A percentile compares a stretch with the other conserved stretches of the same genome.
Conservation (phyloP, 2,329 filamentous ascomycete genomes). For the Fusarium neocosmosporiellum region DNA sequence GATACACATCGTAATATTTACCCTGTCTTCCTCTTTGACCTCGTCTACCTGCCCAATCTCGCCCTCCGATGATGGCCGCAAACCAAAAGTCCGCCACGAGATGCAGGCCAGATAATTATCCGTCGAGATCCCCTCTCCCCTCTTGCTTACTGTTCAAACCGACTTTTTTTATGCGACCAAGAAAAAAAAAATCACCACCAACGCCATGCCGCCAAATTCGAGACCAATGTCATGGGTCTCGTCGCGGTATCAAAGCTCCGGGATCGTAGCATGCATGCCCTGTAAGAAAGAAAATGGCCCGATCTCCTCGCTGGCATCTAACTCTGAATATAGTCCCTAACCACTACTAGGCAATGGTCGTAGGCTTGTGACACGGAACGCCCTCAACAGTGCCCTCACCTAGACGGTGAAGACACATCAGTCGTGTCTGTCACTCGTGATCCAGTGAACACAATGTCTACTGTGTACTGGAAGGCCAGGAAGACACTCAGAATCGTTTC, state of each 20-base stretch:
- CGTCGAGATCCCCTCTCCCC: neutral
- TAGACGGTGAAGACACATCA: neutral
- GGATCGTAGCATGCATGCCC: slow-evolving; percentile 22
- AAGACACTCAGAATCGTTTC: neutral
- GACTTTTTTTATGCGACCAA: slow-evolving; percentile 11
- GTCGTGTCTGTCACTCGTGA: neutral
- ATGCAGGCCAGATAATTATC: neutral
- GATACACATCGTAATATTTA: slow-evolving; percentile 17
- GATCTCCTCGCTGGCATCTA: slow-evolving; percentile 3
- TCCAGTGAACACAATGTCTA: neutral
- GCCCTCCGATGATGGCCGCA: neutral
- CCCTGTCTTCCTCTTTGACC: neutral
- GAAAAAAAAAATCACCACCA: slow-evolving; percentile 42
- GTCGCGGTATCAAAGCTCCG: slow-evolving; percentile 39
- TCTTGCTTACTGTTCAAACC: neutral
- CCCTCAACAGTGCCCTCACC: neutral
- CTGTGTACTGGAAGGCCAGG: neutral
- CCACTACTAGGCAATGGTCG: neutral
- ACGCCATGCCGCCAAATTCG: slow-evolving; percentile 43
- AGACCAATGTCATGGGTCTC: slow-evolving; percentile 35
- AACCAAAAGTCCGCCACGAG: neutral
- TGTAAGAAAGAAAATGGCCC: slow-evolving; percentile 23
- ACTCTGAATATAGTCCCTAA: neutral
- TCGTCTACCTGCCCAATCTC: neutral
- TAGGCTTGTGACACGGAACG: neutral